These are phyloP conservation scores for Candida quercuum DNA, from an alignment of 805 yeast species.

Conservation along the genomic window DNA sequence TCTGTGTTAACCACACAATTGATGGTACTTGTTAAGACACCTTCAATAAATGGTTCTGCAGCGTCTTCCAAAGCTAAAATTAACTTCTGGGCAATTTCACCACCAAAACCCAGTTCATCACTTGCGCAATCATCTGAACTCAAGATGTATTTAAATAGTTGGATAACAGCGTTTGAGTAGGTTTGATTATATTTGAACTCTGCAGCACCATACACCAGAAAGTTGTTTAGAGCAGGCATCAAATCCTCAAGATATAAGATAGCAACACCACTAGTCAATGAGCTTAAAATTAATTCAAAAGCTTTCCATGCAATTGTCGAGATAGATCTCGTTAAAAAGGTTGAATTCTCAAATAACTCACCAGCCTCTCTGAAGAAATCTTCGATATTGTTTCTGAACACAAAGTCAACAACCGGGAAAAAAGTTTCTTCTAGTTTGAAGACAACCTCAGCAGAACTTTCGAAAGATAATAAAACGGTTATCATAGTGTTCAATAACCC, in stretches of 20 bases:
- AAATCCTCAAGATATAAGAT: slow-evolving; percentile 71
- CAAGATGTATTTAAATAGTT: slow-evolving; percentile 41
- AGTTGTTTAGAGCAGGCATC: slow-evolving; percentile 68
- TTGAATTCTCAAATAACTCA: slow-evolving; percentile 67
- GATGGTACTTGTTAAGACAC: slow-evolving; percentile 35
- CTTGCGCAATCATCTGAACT: slow-evolving; percentile 42
- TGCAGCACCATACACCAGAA: slow-evolving; percentile 53
- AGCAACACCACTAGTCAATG: slow-evolving; percentile 43
- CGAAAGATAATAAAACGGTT: slow-evolving; percentile 77
- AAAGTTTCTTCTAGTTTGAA: slow-evolving; percentile 59
- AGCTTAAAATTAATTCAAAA: slow-evolving; percentile 44
- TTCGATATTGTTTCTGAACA: slow-evolving; percentile 58
- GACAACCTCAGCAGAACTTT: slow-evolving; percentile 68
- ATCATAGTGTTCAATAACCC: slow-evolving; percentile 80
- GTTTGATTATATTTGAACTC: slow-evolving; percentile 42
- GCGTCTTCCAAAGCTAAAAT: slow-evolving; percentile 50
- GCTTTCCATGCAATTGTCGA: slow-evolving; percentile 74
- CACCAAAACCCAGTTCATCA: slow-evolving; percentile 52
- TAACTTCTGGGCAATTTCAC: slow-evolving; percentile 61
- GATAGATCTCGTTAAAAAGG: slow-evolving; percentile 53
- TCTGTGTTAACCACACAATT: slow-evolving; percentile 29
- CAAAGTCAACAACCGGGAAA: slow-evolving; percentile 62
- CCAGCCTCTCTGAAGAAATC: slow-evolving; percentile 75
- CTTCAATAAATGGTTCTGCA: slow-evolving; percentile 40
- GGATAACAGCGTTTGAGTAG: slow-evolving; percentile 43